Evolutionary conservation across 306 rosid species (phyloP), one percentile per base, ranked within the genome.

Genomic region (Malus domestica): DNA sequence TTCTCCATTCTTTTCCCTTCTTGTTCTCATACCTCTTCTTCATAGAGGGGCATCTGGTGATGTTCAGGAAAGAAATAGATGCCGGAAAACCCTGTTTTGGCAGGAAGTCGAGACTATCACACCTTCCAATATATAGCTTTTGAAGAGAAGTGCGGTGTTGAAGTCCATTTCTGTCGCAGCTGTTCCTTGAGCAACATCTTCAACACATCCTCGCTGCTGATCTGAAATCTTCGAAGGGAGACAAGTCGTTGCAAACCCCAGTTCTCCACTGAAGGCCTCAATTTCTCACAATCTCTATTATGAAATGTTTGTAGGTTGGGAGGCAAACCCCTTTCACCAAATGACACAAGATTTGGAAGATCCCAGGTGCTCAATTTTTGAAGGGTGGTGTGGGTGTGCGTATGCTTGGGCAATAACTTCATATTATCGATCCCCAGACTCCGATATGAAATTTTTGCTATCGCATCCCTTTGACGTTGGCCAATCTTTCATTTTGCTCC

Each of bases 361-460:
- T 22, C 23, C 23, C 23, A 22, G 23, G 0, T 0, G 0, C 27
- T 25, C 0, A 0, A 10, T 0, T 4, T 0, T 59, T 3, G 18
- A 59, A 59, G 65, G 65, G 33, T 19, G 6, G 8, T 12, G 32
- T 5, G 65, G 19, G 54, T 49, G 19, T 49, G 54, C 0, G 14
- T 49, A 14, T 19, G 54, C 6, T 15, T 19, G 54, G 33, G 65
- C 7, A 60, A 60, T 60, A 23, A 60, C 19, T 25, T 60, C 18
- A 60, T 12, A 3, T 60, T 60, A 4, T 25, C 1, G 23, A 22
- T 22, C 23, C 23, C 23, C 23, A 22, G 23, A 22, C 23, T 22
- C 23, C 23, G 23, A 22, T 22, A 22, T 22, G 23, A 22, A 22
- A 22, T 22, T 22, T 22, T 22, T 22, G 23, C 23, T 22, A 22